phyloP scores from a whole-genome alignment of 768 basidiomycete genomes.

The Mycena latifolia region DNA sequence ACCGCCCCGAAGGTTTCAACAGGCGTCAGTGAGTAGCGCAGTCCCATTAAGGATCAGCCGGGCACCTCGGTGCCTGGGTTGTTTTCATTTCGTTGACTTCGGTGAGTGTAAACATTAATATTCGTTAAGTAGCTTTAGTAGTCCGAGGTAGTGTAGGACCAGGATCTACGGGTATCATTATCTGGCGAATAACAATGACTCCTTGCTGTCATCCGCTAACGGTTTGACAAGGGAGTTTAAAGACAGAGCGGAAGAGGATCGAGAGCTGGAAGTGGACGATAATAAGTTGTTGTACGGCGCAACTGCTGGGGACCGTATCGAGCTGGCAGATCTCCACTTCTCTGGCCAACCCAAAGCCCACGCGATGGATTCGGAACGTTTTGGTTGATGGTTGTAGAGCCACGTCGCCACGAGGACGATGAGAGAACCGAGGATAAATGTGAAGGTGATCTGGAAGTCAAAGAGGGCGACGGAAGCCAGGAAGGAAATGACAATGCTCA shows the following conservation, averaged over 20 bases:
- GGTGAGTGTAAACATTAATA: slow-evolving; percentile 13
- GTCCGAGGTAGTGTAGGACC: neutral
- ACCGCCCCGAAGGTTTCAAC: neutral
- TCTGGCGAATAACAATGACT: slow-evolving; percentile 36
- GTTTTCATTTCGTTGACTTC: no score
- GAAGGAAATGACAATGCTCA: slow-evolving; percentile 96
- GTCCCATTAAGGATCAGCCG: no score
- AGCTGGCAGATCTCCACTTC: slow-evolving; percentile 34
- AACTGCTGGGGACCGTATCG: slow-evolving; percentile 32
- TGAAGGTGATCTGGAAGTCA: slow-evolving; percentile 86
- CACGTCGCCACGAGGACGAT: slow-evolving; percentile 92
- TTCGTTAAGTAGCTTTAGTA: slow-evolving; percentile 1
- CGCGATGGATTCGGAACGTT: slow-evolving; percentile 39
- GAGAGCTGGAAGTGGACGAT: slow-evolving; percentile 33
- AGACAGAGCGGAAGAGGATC: slow-evolving; percentile 38
- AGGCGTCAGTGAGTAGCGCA: no score
- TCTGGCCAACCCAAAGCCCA: slow-evolving; percentile 38
- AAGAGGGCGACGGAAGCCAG: slow-evolving; percentile 92
- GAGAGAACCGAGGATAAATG: slow-evolving; percentile 86
- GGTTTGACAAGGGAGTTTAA: slow-evolving; percentile 30
- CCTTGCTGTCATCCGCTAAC: slow-evolving; percentile 32
- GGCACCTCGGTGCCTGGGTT: no score
- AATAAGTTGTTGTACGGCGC: slow-evolving; percentile 14
- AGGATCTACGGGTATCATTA: slow-evolving; percentile 11
- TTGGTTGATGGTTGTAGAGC: slow-evolving; percentile 85